Conservation (phyloP, 768 basidiomycete species). For the Boletus sp. region DNA sequence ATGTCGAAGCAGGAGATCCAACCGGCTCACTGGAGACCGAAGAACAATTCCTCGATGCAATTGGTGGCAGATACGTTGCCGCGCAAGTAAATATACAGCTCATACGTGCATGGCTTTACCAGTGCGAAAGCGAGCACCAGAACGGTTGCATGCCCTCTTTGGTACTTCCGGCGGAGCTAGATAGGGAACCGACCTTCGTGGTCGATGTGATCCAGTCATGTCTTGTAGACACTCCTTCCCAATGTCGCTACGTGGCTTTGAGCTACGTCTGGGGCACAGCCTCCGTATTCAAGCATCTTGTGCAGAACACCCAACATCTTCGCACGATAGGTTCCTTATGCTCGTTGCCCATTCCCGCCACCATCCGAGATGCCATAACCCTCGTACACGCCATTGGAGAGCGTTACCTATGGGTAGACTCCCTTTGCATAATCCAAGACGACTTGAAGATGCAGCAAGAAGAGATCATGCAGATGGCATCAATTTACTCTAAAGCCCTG, state of each 20-base stretch:
- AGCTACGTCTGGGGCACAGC: slow-evolving; percentile 24
- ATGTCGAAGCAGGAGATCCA: neutral
- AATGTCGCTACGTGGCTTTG: slow-evolving; percentile 24
- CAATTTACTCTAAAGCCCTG: slow-evolving; percentile 15
- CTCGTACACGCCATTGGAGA: slow-evolving; percentile 19
- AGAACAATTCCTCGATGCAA: neutral
- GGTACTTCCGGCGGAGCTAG: neutral
- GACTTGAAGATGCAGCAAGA: slow-evolving; percentile 11
- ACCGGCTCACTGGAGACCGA: neutral
- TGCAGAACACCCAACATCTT: slow-evolving; percentile 1
- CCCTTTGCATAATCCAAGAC: slow-evolving; percentile 23
- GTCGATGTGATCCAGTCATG: slow-evolving; percentile 17
- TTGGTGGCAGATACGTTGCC: slow-evolving; percentile 12
- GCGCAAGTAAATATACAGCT: slow-evolving; percentile 5
- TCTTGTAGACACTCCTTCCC: slow-evolving; percentile 15
- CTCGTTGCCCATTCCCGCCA: slow-evolving; percentile 12
- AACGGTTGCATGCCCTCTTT: slow-evolving; percentile 1
- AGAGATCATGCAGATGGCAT: slow-evolving; percentile 22
- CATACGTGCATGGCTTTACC: slow-evolving; percentile 14
- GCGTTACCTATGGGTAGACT: slow-evolving; percentile 27
- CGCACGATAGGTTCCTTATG: neutral
- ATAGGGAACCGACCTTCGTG: slow-evolving; percentile 11
- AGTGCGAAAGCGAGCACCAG: slow-evolving; percentile 12
- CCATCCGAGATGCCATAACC: slow-evolving; percentile 23
- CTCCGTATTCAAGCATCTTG: slow-evolving; percentile 10